Evolutionary conservation across 306 rosid species (phyloP).

Genomic region (Dicorynia guianensis): DNA sequence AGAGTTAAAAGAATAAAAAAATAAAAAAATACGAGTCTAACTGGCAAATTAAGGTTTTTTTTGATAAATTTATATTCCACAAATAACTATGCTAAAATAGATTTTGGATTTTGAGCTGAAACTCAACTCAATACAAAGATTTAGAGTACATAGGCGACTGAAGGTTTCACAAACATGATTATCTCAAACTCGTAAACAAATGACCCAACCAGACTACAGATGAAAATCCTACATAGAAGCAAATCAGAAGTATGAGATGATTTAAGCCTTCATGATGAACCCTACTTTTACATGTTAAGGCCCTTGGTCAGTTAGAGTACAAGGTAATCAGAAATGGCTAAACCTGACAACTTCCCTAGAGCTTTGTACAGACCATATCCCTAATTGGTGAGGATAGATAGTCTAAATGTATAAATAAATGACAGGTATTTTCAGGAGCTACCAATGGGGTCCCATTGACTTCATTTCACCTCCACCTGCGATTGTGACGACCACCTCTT

Average conservation of each 20-base stretch:
- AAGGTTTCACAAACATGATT: background rate
- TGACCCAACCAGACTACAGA: background rate
- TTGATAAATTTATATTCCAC: no score
- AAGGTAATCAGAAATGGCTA: constrained; percentile 34
- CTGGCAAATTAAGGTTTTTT: no score
- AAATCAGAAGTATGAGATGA: background rate
- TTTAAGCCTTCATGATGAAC: background rate
- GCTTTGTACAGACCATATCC: constrained; percentile 42
- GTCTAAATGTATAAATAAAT: constrained; percentile 16
- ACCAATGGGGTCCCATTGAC: constrained; percentile 22
- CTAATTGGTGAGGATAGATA: constrained; percentile 29
- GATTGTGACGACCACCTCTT: constrained; percentile 54
- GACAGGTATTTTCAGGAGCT: constrained; percentile 27
- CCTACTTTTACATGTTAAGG: background rate
- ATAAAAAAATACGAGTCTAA: no score
- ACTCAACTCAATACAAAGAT: no score
- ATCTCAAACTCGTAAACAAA: background rate
- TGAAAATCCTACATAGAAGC: constrained; percentile 14
- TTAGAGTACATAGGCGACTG: background rate
- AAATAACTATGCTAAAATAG: no score
- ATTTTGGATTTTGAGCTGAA: no score
- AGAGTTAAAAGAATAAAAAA: no score
- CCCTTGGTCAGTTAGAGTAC: background rate
- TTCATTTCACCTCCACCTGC: constrained; percentile 56
- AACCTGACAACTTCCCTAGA: constrained; percentile 36